A percentile compares a stretch with the other conserved stretches of the same genome.
phyloP scores from a whole-genome alignment of 78 protist genomes.

The Dictyostelium firmibasis region DNA sequence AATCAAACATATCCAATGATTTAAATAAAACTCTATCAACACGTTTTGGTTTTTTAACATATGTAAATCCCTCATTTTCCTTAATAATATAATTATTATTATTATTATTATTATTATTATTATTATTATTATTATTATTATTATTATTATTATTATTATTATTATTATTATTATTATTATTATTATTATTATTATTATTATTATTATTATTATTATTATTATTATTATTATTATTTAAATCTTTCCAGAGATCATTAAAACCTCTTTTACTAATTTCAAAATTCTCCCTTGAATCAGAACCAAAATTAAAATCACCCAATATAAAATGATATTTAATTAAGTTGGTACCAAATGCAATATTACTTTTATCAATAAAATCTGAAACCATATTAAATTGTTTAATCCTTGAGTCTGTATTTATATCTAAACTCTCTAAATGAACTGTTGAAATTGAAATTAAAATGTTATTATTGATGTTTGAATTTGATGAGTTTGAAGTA shows the following conservation, averaged over 20 bases:
- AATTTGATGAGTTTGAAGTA: neutral
- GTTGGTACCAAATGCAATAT: neutral
- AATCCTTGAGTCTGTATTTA: neutral
- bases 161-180: neutral
- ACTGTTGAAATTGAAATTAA: conserved; percentile 38
- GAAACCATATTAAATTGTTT: conserved; percentile 43
- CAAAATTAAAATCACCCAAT: conserved; percentile 64
- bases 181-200: neutral
- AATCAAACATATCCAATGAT: neutral
- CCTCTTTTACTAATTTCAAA: neutral
- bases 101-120: neutral
- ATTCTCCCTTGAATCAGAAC: conserved; percentile 17
- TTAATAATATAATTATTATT: neutral
- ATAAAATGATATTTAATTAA: neutral
- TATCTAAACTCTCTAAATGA: conserved; percentile 60
- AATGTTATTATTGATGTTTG: neutral
- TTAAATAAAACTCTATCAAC: conserved; percentile 22
- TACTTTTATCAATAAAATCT: neutral
- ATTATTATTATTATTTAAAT: neutral
- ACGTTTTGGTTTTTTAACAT: conserved; percentile 32
- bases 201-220: neutral
- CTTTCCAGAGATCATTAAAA: conserved; percentile 35
- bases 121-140: conserved; percentile 3
- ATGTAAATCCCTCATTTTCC: neutral
- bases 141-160: conserved; percentile 14